Conservation (phyloP, 768 basidiomycete genomes). For the Calocybe cyanea region DNA sequence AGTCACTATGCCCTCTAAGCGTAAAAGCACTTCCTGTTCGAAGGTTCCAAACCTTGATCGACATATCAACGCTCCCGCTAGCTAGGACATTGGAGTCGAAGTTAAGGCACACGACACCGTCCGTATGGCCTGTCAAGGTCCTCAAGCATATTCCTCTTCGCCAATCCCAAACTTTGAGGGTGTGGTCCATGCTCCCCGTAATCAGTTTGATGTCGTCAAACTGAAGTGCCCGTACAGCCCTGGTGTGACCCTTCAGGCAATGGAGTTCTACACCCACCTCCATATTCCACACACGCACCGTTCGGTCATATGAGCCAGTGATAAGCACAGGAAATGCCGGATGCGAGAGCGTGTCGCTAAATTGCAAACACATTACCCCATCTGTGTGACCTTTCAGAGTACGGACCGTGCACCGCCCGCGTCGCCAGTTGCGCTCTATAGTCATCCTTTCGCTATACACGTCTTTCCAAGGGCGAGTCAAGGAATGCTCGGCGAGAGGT, state of each 20-base stretch:
- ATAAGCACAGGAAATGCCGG: constrained; percentile 91
- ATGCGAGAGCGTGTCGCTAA: constrained; percentile 78
- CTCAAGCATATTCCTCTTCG: constrained; percentile 83
- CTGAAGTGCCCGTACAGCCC: constrained; percentile 89
- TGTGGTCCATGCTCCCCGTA: constrained; percentile 95
- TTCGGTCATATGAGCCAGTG: constrained; percentile 96
- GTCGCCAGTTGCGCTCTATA: constrained; percentile 96
- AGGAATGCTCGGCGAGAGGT: constrained; percentile 23
- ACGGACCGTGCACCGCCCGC: constrained; percentile 82
- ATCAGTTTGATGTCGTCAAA: constrained; percentile 95
- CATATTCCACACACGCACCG: constrained; percentile 93
- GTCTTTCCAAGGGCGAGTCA: constrained; percentile 95
- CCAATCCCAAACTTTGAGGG: constrained; percentile 97
- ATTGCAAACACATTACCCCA: constrained; percentile 96
- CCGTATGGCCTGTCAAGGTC: constrained; percentile 85
- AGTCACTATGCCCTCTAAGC: constrained; percentile 87
- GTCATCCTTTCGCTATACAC: constrained; percentile 97
- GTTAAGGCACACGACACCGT: constrained; percentile 86
- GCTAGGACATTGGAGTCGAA: constrained; percentile 92
- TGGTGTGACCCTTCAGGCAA: constrained; percentile 84
- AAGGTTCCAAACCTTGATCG: constrained; percentile 94
- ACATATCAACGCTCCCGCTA: constrained; percentile 91
- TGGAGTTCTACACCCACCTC: constrained; percentile 85
- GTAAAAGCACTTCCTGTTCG: constrained; percentile 90
- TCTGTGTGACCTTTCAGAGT: constrained; percentile 92